Percentiles rank a stretch among this genome's conserved stretches.
Conservation (phyloP, 192 early-diverging fungal species). For the Backusella westeae region DNA sequence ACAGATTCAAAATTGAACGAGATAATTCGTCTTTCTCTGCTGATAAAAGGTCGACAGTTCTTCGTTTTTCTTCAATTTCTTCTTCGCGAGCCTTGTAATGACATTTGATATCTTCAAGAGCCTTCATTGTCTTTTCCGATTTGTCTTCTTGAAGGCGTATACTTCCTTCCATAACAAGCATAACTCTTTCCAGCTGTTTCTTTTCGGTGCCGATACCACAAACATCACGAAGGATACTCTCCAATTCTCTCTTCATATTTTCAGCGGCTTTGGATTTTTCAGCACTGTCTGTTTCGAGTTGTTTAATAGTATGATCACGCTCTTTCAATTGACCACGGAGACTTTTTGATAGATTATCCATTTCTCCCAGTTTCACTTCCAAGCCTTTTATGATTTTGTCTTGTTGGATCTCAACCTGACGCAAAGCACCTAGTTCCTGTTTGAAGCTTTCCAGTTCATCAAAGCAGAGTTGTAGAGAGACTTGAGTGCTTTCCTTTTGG, state of each 20-base stretch:
- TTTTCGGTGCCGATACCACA: slow-evolving; percentile 25
- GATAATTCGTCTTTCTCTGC: slow-evolving; percentile 18
- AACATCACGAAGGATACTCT: slow-evolving; percentile 21
- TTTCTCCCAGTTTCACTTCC: slow-evolving; percentile 29
- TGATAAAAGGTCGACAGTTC: slow-evolving; percentile 13
- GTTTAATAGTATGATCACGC: slow-evolving; percentile 13
- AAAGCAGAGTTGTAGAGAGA: slow-evolving; percentile 19
- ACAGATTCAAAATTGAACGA: background rate
- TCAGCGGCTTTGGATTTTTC: slow-evolving; percentile 11
- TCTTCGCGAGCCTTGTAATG: slow-evolving; percentile 27
- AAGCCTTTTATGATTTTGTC: slow-evolving; percentile 27
- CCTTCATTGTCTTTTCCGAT: slow-evolving; percentile 15
- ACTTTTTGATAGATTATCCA: slow-evolving; percentile 15
- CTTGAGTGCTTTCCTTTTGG: slow-evolving; percentile 29
- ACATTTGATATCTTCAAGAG: slow-evolving; percentile 28
- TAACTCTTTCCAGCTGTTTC: slow-evolving; percentile 28
- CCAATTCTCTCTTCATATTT: slow-evolving; percentile 17
- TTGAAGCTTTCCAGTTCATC: slow-evolving; percentile 33
- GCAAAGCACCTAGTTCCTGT: slow-evolving; percentile 24
- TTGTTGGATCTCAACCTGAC: slow-evolving; percentile 33
- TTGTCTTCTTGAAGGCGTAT: slow-evolving; percentile 26
- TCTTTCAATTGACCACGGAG: slow-evolving; percentile 23
- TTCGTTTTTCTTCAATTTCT: slow-evolving; percentile 28
- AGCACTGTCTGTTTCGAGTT: slow-evolving; percentile 13
- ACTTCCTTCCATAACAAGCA: slow-evolving; percentile 23